Base-by-base conservation (phyloP, 768 basidiomycete species). In the Suillus plorans region DNA sequence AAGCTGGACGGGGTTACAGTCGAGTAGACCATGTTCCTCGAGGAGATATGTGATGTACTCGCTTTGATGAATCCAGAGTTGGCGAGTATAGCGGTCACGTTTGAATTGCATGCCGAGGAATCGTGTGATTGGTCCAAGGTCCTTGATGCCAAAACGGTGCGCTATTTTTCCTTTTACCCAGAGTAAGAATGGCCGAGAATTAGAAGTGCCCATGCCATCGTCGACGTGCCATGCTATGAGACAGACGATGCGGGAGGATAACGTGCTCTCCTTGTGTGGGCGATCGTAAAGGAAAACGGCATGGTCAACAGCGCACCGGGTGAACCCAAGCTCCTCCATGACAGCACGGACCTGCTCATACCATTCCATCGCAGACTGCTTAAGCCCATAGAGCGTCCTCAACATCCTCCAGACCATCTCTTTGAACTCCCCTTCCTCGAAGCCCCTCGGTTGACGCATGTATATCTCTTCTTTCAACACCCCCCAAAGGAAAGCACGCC, bases 361-460 rank as follows among this genome's bases (percentile, higher is more conserved):
- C 60, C 42, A 61, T 3, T 44, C 60, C 28, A 28, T 37, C 0
- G 60, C 39, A 0, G 37, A 37, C 10, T 61, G 60, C 14, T 61
- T 61, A 1, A 61, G 25, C 1, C 60, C 42, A 28, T 61, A 61
- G n/a, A 49, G 12, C 3, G 39, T 34, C 9, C 22, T 6, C 10
- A 34, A 2, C 28, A 57, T 57, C 4, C 3, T 6, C 56, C 56
- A 61, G 4, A 37, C 60, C 2, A 50, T 20, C 0, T 7, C 71
- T 4, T 12, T 4, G 61, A 9, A 18, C 1, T 61, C 25, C 0
- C 20, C 37, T 36, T 73, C 71, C 7, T 71, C 49, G 57, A 73
- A 79, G 0, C 76, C 73, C 0, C 68, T 66, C 0, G 80, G 80
- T 64, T 80, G 78, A 3, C 59, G 0, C 75, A 82, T 79, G 57